A percentile compares a stretch with the other conserved stretches of the same genome.
Conservation (phyloP, 192 early-diverging fungal species). For the Backusella macrospora region DNA sequence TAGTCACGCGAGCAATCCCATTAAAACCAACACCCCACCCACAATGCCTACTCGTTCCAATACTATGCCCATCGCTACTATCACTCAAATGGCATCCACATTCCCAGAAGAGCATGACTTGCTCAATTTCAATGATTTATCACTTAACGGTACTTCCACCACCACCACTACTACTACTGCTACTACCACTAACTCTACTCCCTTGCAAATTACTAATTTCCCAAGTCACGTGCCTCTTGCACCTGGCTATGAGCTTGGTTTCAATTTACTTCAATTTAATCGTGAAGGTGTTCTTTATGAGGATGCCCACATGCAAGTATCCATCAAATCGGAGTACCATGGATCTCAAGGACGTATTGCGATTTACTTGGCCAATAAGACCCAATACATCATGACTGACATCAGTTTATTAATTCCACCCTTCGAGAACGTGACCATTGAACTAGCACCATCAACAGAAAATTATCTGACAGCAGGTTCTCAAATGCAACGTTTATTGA, state of each 20-base stretch:
- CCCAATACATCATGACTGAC: conserved; percentile 65
- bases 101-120: conserved; percentile 32
- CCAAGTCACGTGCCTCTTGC: conserved; percentile 49
- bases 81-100: not conserved
- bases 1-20: not conserved
- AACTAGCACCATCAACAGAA: conserved; percentile 43
- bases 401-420: conserved; percentile 59
- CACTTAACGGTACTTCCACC: not conserved
- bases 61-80: conserved; percentile 11
- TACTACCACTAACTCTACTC: conserved; percentile 19
- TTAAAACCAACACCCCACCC: not conserved
- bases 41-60: conserved; percentile 4
- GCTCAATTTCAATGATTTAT: conserved; percentile 40
- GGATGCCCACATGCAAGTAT: conserved; percentile 86
- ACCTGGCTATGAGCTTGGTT: conserved; percentile 54
- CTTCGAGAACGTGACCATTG: conserved; percentile 51
- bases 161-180: not conserved
- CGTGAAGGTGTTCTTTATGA: conserved; percentile 92
- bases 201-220: conserved; percentile 32
- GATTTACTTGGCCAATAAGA: conserved; percentile 91
- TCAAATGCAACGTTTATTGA: conserved; percentile 84
- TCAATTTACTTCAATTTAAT: conserved; percentile 65
- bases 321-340: conserved; percentile 94
- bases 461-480: conserved; percentile 65
- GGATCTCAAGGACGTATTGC: conserved; percentile 86